Percentiles rank a stretch among this genome's conserved stretches.
Evolutionary conservation across 2,329 filamentous ascomycete species (phyloP).

Genomic region (Colletotrichum sp.): DNA sequence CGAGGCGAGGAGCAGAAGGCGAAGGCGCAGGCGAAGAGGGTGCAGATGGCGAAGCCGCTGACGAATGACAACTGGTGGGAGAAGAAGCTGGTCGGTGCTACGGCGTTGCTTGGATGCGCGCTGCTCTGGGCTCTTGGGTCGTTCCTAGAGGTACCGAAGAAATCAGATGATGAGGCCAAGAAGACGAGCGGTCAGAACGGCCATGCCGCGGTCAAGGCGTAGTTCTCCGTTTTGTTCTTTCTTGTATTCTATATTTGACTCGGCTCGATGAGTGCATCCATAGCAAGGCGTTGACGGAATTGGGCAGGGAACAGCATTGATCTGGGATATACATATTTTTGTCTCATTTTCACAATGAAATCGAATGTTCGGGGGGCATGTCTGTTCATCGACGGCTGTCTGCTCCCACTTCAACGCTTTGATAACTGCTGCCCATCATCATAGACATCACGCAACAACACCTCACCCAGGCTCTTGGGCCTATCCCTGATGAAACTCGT

Average conservation of each 20-base stretch:
- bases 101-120: conserved; percentile 65
- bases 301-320: background rate
- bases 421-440: too few species aligned
- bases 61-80: conserved; percentile 71
- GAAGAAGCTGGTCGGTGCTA: conserved; percentile 67
- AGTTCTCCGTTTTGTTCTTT: accelerated
- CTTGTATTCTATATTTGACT: background rate
- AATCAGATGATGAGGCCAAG: background rate
- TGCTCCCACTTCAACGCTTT: too few species aligned
- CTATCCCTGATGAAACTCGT: too few species aligned
- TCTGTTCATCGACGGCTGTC: too few species aligned
- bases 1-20: conserved; percentile 16
- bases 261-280: background rate
- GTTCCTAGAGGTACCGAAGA: conserved; percentile 45
- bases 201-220: background rate
- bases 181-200: background rate
- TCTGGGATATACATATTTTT: too few species aligned
- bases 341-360: too few species aligned
- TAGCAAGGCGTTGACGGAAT: conserved; percentile 11
- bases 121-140: conserved; percentile 64
- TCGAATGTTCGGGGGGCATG: too few species aligned
- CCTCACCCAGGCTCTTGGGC: too few species aligned
- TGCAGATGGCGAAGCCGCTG: conserved; percentile 56
- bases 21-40: conserved; percentile 18
- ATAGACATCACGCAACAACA: too few species aligned